Evolutionary conservation across 495 filamentous ascomycete species (phyloP), one percentile per base, ranked within the genome.

Genomic region (Daldinia loculata): DNA sequence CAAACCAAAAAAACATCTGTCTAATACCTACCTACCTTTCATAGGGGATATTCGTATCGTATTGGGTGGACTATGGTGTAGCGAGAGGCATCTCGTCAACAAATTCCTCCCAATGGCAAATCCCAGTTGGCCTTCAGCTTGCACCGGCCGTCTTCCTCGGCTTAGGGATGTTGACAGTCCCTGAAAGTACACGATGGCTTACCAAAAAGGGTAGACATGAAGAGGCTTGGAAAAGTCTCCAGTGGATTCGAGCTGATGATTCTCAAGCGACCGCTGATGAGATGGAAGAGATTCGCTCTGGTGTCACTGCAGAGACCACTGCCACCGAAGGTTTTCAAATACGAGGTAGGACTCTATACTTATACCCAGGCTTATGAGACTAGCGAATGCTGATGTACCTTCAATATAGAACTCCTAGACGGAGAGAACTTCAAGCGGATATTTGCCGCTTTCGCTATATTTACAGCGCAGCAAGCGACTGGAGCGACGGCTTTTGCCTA

Each of bases 41-140:
- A 9, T 53, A 84, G 60, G 85, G 85, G 15, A 81, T 86, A 11
- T 82, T 85, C 69, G 71, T 79, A 24, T 83, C 81, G n/a, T 86
- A 85, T 61, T 87, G 84, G 80, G 75, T 87, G 27, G 80, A 86
- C 57, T 86, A 86, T 67, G 82, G 74, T 8, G 84, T 87, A 0
- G 39, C 66, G 9, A 76, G 76, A 30, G 55, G 77, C 69, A 74
- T 75, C 11, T 29, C 62, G 11, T 75, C 79, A 17, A 74, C 77
- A 29, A 67, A 74, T 0, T 57, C 77, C 3, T 70, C 77, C 4
- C 83, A 87, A 74, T 88, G 85, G 86, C 82, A 84, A 71, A 86
- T 86, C 32, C 81, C 84, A 6, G 64, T 88, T 29, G 84, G 83
- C 0, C 74, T 86, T 29, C 85, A 88, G 59, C 74, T 86, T 36